These are phyloP conservation scores for Clonostachys rosea DNA, from an alignment of 2,329 filamentous ascomycete genomes.

Conservation along the genomic window DNA sequence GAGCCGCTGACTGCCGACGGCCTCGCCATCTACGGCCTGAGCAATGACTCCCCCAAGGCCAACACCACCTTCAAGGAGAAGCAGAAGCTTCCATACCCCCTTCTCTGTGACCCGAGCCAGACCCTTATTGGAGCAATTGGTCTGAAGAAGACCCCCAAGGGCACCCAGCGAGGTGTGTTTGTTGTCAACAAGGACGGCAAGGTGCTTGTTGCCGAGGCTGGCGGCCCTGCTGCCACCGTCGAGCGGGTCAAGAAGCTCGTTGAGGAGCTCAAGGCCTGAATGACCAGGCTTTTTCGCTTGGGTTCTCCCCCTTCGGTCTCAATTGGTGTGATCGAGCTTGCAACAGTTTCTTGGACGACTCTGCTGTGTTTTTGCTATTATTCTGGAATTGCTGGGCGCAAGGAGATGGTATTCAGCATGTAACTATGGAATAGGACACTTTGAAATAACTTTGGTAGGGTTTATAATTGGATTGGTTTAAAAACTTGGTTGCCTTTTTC, in stretches of 20 bases:
- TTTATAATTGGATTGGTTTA: too few species aligned
- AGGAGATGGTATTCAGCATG: too few species aligned
- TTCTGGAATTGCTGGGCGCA: too few species aligned
- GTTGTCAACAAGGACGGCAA: conserved; percentile 79
- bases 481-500: too few species aligned
- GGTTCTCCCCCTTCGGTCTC: too few species aligned
- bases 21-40: conserved; percentile 85
- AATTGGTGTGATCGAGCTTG: too few species aligned
- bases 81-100: conserved; percentile 81
- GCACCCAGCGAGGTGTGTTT: conserved; percentile 83
- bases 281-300: too few species aligned
- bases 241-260: conserved; percentile 72
- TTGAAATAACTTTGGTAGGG: too few species aligned
- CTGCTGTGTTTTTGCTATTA: too few species aligned
- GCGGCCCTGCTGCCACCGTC: conserved; percentile 73
- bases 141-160: conserved; percentile 78
- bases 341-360: too few species aligned
- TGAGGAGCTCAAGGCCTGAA: conserved; percentile 20
- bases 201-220: conserved; percentile 69
- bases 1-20: conserved; percentile 70
- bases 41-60: conserved; percentile 79
- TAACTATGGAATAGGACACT: too few species aligned
- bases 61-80: conserved; percentile 93
- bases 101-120: conserved; percentile 76
- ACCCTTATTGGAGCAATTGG: conserved; percentile 81